Conservation (phyloP, 2,329 filamentous ascomycete genomes). For the Colletotrichum sojae region DNA sequence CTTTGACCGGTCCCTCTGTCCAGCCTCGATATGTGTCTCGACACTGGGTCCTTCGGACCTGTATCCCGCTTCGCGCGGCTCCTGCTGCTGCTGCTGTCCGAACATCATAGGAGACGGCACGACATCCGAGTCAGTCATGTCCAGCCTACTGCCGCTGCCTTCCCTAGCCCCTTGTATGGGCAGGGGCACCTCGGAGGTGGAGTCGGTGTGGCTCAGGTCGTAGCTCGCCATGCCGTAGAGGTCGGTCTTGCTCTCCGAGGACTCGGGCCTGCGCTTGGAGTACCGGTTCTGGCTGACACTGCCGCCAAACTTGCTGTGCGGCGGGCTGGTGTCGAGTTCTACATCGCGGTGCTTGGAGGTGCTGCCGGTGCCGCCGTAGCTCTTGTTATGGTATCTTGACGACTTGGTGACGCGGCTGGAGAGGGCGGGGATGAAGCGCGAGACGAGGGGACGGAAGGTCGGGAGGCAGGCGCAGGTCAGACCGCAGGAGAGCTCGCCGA, state of each 20-base stretch:
- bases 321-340: constrained; percentile 13
- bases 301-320: background rate
- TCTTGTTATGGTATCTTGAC: constrained; percentile 1
- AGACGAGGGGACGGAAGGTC: constrained; percentile 45
- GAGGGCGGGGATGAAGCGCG: constrained; percentile 23
- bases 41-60: background rate
- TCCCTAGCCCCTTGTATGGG: constrained; percentile 1
- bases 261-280: background rate
- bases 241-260: constrained; percentile 25
- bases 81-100: constrained; percentile 1
- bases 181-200: background rate
- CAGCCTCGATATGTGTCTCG: constrained; percentile 26
- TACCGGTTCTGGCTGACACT: background rate
- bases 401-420: constrained; percentile 19
- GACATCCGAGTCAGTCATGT: background rate
- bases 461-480: constrained; percentile 45
- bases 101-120: background rate
- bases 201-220: constrained; percentile 1
- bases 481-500: constrained; percentile 44
- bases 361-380: constrained; percentile 1
- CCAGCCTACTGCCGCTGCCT: background rate
- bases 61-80: constrained; percentile 1
- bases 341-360: constrained; percentile 19
- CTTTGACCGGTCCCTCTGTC: background rate
- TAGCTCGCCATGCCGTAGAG: constrained; percentile 26